phyloP scores from a whole-genome alignment of 179 eudicot genomes.

The Amaranthus tricolor region DNA sequence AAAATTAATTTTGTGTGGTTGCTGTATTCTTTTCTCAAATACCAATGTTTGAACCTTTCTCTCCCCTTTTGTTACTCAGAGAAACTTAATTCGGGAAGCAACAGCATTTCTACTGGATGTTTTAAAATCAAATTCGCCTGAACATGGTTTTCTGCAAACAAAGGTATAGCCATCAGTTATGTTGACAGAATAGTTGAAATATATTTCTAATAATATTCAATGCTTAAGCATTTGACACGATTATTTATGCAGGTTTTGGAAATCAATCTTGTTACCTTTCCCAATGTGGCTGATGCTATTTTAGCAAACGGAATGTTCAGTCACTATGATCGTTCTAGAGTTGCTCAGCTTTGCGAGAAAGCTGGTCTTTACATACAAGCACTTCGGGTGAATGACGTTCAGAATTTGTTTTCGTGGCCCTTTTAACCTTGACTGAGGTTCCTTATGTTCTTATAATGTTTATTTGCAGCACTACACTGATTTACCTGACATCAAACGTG shows the following conservation, averaged over 20 bases:
- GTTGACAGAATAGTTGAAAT: not conserved
- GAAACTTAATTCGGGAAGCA: constrained; percentile 97
- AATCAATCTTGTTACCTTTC: constrained; percentile 89
- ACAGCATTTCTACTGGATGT: constrained; percentile 94
- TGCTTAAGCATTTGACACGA: constrained; percentile 1
- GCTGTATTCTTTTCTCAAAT: not conserved
- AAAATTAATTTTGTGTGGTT: not conserved
- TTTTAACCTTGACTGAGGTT: not conserved
- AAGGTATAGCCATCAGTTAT: constrained; percentile 44
- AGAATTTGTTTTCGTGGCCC: not conserved
- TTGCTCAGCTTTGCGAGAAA: constrained; percentile 94
- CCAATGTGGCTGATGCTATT: constrained; percentile 95
- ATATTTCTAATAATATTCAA: not conserved
- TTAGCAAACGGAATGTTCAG: constrained; percentile 93
- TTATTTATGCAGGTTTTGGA: constrained; percentile 63
- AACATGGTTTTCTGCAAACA: constrained; percentile 82
- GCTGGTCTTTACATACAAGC: constrained; percentile 90
- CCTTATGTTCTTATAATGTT: not conserved
- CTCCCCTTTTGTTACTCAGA: constrained; percentile 35
- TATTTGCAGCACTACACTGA: constrained; percentile 78
- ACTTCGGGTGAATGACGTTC: constrained; percentile 50
- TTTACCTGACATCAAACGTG: constrained; percentile 86
- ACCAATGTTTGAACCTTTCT: not conserved
- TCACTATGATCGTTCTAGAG: constrained; percentile 86
- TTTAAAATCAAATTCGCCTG: constrained; percentile 86